Conservation (phyloP, 2,329 filamentous ascomycete genomes). For the Grosmannia huntii region DNA sequence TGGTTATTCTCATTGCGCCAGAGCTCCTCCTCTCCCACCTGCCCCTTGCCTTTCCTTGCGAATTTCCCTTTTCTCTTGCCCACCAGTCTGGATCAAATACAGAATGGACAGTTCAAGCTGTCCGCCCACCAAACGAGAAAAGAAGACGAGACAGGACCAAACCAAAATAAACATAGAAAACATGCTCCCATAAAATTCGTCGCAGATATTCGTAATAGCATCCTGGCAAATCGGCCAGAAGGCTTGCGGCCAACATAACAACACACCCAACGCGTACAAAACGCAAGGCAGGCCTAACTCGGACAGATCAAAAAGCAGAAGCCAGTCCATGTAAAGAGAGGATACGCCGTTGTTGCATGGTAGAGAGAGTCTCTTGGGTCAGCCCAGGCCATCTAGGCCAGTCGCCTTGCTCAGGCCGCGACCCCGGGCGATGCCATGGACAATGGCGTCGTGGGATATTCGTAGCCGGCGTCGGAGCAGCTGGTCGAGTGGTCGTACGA, state of each 20-base stretch:
- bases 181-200: background rate
- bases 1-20: background rate
- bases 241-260: too few relatives aligned
- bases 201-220: background rate
- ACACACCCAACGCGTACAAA: background rate
- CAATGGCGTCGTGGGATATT: conserved; percentile 57
- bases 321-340: background rate
- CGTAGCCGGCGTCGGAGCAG: conserved; percentile 46
- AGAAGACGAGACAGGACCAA: background rate
- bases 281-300: background rate
- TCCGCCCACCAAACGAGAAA: too few relatives aligned
- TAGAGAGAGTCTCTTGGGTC: background rate
- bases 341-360: background rate
- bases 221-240: background rate
- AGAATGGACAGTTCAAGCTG: background rate
- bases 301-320: background rate
- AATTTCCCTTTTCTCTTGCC: background rate
- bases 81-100: background rate
- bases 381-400: too few relatives aligned
- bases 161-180: background rate
- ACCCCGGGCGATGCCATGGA: conserved; percentile 57
- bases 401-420: conserved; percentile 17
- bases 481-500: conserved; percentile 56
- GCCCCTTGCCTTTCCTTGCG: background rate
- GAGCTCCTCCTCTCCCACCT: background rate